Evolutionary conservation across 192 early-diverging fungal species (phyloP), one percentile per base, ranked within the genome.

Genomic region (Ambispora gerdemannii): DNA sequence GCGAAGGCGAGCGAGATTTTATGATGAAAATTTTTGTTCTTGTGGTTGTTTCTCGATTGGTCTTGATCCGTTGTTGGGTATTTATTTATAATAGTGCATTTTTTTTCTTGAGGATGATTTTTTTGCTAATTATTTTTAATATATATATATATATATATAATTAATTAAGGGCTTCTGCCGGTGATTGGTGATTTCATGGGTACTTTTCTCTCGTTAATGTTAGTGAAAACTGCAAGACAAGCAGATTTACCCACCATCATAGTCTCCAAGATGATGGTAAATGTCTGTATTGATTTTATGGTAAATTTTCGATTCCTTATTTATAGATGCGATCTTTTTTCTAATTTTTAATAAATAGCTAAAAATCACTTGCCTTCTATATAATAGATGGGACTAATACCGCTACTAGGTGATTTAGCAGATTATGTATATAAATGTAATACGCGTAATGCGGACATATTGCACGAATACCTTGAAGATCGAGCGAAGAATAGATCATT

Each of bases 341-440:
- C 43, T 10, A 10, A 10, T 10, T 47, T 10, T 47, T 47, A 47
- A 47, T 10, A 47, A 47, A 47, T 10, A 47, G 17, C 43, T 47
- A 17, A 47, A 6, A 47, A 31, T 17, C 30, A 59, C 0, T 59
- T 59, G 2, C 4, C 0, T 0, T 63, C 43, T 63, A 11, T 19
- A 19, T 34, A 13, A 11, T 75, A 85, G 84, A 33, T 82, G 31
- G 82, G 84, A 0, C n/a, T 86, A 20, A 66, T 80, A 22, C 84
- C 84, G 10, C 10, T 86, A 3, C 20, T 81, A 1, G 84, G 84
- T 15, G 84, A 86, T 67, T 8, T 84, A 8, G 31, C 70, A 11
- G 84, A 86, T 65, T 76, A 80, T 15, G 49, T 86, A 35, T 82
- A 76, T 60, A 86, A 82, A 56, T 74, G 75, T 2, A 86, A 86